Evolutionary conservation across 306 rosid species (phyloP).

Genomic region (Pyrus pyrifolia): DNA sequence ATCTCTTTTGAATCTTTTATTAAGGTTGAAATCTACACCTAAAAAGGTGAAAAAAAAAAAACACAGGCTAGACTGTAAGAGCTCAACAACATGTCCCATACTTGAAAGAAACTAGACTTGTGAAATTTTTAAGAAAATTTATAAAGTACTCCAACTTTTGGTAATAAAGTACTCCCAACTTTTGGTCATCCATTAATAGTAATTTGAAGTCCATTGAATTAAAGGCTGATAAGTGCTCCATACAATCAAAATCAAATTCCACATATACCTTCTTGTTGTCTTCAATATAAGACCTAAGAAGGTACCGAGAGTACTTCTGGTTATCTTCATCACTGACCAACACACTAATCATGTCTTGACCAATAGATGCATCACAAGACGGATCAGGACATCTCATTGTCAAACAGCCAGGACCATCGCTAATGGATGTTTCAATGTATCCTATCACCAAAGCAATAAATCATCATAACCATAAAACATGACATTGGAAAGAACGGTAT

Average conservation of each 20-base stretch:
- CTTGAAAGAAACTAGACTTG: not conserved
- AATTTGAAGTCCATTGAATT: not conserved
- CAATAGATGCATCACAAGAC: conserved; percentile 67
- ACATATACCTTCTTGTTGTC: conserved; percentile 65
- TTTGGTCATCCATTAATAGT: not conserved
- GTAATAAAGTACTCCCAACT: no score
- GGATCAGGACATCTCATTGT: conserved; percentile 89
- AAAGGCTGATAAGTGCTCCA: not conserved
- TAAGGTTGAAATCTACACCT: not conserved
- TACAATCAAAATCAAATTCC: not conserved
- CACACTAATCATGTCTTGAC: conserved; percentile 63
- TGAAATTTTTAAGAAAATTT: not conserved
- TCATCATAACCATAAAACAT: not conserved
- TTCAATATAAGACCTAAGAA: conserved; percentile 76
- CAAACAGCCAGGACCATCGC: conserved; percentile 92
- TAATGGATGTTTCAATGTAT: conserved; percentile 68
- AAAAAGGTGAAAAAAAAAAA: not conserved
- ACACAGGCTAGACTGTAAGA: not conserved
- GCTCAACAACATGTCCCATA: not conserved
- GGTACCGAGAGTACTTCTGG: conserved; percentile 60
- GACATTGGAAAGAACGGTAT: not conserved
- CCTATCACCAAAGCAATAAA: conserved; percentile 21
- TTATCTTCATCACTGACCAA: conserved; percentile 54
- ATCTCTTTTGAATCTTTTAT: not conserved
- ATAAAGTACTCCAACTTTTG: not conserved